A percentile compares a stretch with the other conserved stretches of the same genome.
These are phyloP conservation scores for Lipomyces orientalis DNA, from an alignment of 805 yeast species.

Conservation along the genomic window DNA sequence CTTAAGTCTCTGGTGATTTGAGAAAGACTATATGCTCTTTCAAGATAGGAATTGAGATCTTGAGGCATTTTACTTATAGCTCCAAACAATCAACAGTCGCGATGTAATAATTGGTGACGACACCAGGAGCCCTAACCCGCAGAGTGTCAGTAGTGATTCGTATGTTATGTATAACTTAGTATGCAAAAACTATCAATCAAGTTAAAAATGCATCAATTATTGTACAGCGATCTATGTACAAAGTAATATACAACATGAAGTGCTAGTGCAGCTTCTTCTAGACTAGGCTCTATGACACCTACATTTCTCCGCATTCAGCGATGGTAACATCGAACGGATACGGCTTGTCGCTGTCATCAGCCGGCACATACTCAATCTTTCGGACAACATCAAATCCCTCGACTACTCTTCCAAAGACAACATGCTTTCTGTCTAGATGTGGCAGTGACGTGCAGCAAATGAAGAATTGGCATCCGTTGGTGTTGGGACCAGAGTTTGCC, in stretches of 20 bases:
- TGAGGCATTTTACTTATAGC: no score
- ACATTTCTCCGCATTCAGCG: conserved; percentile 49
- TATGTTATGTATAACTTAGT: no score
- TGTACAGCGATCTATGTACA: background rate
- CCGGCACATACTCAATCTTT: conserved; percentile 45
- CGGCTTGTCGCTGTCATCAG: conserved; percentile 45
- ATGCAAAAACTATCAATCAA: background rate
- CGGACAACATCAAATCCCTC: conserved; percentile 51
- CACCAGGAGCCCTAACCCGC: no score
- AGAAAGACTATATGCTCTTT: no score
- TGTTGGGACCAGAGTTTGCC: conserved; percentile 68
- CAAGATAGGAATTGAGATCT: no score
- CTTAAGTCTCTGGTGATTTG: no score
- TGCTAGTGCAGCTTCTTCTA: background rate
- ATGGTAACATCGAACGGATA: conserved; percentile 43
- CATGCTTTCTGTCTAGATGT: conserved; percentile 55
- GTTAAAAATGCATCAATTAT: background rate
- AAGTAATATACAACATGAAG: background rate
- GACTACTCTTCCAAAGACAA: conserved; percentile 56
- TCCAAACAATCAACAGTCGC: no score
- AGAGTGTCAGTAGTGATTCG: background rate
- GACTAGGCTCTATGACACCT: background rate
- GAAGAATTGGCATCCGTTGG: conserved; percentile 67
- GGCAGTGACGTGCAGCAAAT: conserved; percentile 48
- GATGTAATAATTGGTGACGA: no score